These are phyloP conservation scores for Penstemon barbatus DNA, from an alignment of 257 asterid species.

Conservation along the genomic window DNA sequence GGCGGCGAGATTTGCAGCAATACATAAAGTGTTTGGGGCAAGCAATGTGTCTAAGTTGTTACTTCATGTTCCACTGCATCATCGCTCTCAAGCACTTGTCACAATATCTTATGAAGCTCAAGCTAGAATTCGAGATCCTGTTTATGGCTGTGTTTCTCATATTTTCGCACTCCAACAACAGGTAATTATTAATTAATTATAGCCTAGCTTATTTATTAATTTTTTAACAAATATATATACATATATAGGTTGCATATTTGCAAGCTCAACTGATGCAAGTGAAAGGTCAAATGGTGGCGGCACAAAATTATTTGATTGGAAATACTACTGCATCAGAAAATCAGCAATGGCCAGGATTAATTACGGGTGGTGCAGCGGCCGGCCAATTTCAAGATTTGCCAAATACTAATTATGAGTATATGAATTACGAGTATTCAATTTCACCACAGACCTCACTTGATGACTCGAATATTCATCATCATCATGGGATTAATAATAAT, in stretches of 20 bases:
- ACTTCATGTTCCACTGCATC: constrained; percentile 62
- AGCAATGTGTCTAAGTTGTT: constrained; percentile 83
- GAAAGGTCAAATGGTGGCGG: constrained; percentile 61
- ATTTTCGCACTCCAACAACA: constrained; percentile 81
- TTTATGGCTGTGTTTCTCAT: constrained; percentile 84
- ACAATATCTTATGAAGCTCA: constrained; percentile 94
- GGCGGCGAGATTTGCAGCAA: constrained; percentile 80
- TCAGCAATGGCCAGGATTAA: constrained; percentile 39
- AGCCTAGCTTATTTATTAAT: not conserved
- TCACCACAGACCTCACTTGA: constrained; percentile 78
- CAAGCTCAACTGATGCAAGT: constrained; percentile 82
- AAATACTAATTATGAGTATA: constrained; percentile 25
- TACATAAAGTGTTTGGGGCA: constrained; percentile 93
- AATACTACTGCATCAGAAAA: constrained; percentile 23
- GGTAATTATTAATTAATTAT: constrained; percentile 32
- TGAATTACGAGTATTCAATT: constrained; percentile 30
- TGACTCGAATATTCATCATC: constrained; percentile 46
- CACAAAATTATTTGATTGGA: constrained; percentile 50
- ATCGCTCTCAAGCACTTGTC: constrained; percentile 79
- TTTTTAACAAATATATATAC: not conserved
- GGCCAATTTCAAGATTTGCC: constrained; percentile 23
- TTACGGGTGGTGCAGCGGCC: constrained; percentile 34
- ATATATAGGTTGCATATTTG: constrained; percentile 62
- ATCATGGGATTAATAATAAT: constrained; percentile 18
- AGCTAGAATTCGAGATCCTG: constrained; percentile 80